Base-by-base conservation (phyloP, 2,329 filamentous ascomycete species). In the Alternaria hordeiaustralica region DNA sequence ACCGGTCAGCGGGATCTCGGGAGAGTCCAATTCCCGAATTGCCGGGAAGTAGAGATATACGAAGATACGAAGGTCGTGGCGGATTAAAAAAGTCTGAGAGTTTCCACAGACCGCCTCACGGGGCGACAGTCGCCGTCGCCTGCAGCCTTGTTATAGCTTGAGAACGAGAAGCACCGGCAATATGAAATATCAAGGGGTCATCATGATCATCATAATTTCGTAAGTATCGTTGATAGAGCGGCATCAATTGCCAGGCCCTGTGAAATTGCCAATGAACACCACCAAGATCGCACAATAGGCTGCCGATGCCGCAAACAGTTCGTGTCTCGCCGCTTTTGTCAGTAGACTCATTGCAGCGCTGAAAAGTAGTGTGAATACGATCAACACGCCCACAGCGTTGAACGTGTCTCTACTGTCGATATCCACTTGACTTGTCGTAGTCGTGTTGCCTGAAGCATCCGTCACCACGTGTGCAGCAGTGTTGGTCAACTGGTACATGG, bases 321-420 rank as follows among this genome's bases (percentile, higher is more conserved):
- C 79, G 56, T 81, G 77, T 23, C 78, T 65, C 12, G 73, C 71
- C 0, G 79, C 79, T 45, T 74, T 78, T 0, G 79, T 81, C 33
- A 81, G 47, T 8, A 80, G 28, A 59, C 72, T 74, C 78, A 81
- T 81, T 1, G 78, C 77, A 3, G 78, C 77, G 21, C 72, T 76
- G 45, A 80, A 79, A 0, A 80, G 55, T 6, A 80, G 63, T 3
- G 81, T 82, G 49, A 83, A 83, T 0, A 82, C 79, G 6, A 82
- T 78, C 12, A 83, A 54, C 0, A 83, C 79, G 4, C 79, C 80
- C 2, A 83, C 79, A 0, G 81, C 80, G 54, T 79, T 77, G 33
- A 82, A 76, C 0, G 81, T 80, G 13, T 77, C 69, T 9, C 69
- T 64, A 8, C 46, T 73, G 60, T 72, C 68, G 2, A 54, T 58